phyloP scores from a whole-genome alignment of 2,329 filamentous ascomycete species.

The Alternaria sp. region DNA sequence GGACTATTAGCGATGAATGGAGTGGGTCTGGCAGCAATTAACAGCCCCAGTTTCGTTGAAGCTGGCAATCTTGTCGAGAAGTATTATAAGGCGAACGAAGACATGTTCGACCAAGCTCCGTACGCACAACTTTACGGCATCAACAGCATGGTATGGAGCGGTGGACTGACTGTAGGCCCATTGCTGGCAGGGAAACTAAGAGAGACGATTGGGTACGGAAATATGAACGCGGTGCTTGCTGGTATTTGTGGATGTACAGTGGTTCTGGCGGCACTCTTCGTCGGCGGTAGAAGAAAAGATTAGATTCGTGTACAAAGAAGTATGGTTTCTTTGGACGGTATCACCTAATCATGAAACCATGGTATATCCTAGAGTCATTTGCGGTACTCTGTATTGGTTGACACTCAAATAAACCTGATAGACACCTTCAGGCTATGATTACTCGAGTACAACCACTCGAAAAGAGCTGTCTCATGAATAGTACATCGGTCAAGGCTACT shows the following conservation, averaged over 20 bases:
- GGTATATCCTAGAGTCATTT: not conserved
- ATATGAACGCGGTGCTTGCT: conserved; percentile 64
- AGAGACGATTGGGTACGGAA: conserved; percentile 63
- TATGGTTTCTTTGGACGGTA: not conserved
- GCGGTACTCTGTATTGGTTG: not conserved
- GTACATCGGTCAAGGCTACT: not conserved
- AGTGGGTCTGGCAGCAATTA: conserved; percentile 62
- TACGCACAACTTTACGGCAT: conserved; percentile 73
- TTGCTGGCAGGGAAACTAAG: conserved; percentile 62
- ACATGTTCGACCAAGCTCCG: conserved; percentile 64
- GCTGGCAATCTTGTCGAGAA: conserved; percentile 63
- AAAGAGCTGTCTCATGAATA: not conserved
- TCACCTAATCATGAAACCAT: not conserved
- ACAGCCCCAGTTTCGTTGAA: conserved; percentile 65
- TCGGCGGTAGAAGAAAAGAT: conserved; percentile 45
- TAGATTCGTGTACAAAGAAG: not conserved
- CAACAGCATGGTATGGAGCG: conserved; percentile 69
- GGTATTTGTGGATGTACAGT: conserved; percentile 56
- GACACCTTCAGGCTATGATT: not conserved
- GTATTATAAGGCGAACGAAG: conserved; percentile 64
- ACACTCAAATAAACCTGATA: not conserved
- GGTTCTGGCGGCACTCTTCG: conserved; percentile 54
- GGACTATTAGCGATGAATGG: conserved; percentile 59
- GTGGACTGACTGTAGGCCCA: conserved; percentile 68
- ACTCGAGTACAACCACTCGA: not conserved